Evolutionary conservation across 176 grass and related monocot species (phyloP), one percentile per base, ranked within the genome.

Genomic region (Avena atlantica): DNA sequence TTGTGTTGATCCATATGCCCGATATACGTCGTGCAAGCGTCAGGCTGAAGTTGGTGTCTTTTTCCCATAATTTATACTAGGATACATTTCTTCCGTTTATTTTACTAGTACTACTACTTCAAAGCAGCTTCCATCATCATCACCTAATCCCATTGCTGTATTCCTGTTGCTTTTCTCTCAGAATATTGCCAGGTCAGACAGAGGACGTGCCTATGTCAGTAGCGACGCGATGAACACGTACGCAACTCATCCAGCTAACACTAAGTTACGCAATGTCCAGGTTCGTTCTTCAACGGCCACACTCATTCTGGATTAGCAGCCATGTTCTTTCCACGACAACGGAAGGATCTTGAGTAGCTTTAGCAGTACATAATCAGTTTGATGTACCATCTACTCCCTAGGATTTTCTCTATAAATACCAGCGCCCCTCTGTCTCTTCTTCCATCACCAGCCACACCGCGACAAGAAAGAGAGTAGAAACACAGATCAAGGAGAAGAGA

Each of bases 1-100:
- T 11, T 7, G 20, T 31, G n/a, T 11, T 7, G 20, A 12, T 73
- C 42, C 70, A 7, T 34, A 34, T 34, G 31, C 31, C 31, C 31
- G 31, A 34, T 73, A 14, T 24, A 50, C 71, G 71, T 74, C n/a
- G 45, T 25, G 70, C n/a, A 74, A 12, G 70, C 70, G 44, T 74
- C n/a, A 74, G 25, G 71, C 71, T 50, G 71, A 50, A 50, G 71
- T 74, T 64, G 23, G 25, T 55, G 45, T 42, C 40, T 42, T 42
- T 42, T 6, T 6, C 40, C 40, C 40, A 42, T 42, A 42, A 42
- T 42, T 34, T 34, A 34, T 34, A 29, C 29, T 29, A 34, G 31
- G 31, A 34, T 34, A 34, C 31, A 34, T 34, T 7, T 42, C 40
- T 42, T 7, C 5, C 40, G 5, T 42, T 42, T 42, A 42, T 42